Evolutionary conservation across 2,329 filamentous ascomycete species (phyloP).

Genomic region (Exophiala lecanii-corni): DNA sequence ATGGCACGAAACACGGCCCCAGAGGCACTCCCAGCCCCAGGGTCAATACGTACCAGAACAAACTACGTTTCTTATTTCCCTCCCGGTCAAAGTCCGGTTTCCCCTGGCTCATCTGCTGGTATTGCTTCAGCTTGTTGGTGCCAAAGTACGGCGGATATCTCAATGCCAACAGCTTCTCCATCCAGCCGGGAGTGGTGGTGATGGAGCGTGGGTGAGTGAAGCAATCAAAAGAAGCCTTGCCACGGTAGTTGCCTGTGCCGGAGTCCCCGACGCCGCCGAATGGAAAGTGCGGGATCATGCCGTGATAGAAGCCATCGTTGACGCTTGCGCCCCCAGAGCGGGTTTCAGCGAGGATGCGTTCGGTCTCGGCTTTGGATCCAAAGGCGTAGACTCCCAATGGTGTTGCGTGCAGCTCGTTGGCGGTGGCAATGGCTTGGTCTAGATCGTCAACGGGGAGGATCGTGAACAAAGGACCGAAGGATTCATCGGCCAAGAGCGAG

Average conservation of each 20-base stretch:
- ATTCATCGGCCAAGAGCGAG: slow-evolving; percentile 74
- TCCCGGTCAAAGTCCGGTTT: slow-evolving; percentile 59
- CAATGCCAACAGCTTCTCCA: slow-evolving; percentile 53
- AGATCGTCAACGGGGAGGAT: slow-evolving; percentile 72
- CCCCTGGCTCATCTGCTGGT: slow-evolving; percentile 46
- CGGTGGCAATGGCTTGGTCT: slow-evolving; percentile 79
- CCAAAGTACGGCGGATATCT: slow-evolving; percentile 59
- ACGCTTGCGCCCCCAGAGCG: slow-evolving; percentile 63
- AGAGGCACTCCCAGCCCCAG: slow-evolving; percentile 18
- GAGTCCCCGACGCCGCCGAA: slow-evolving; percentile 83
- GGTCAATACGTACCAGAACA: slow-evolving; percentile 24
- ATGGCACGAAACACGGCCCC: slow-evolving; percentile 15
- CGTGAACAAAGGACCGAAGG: slow-evolving; percentile 87
- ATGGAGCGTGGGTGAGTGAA: slow-evolving; percentile 59
- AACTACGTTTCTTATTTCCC: slow-evolving; percentile 35
- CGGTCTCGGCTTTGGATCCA: slow-evolving; percentile 71
- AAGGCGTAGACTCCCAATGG: slow-evolving; percentile 83
- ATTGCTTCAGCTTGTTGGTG: slow-evolving; percentile 47
- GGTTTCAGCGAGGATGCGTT: slow-evolving; percentile 60
- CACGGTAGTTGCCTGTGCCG: slow-evolving; percentile 72
- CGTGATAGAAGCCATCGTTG: slow-evolving; percentile 63
- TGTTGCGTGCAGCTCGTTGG: slow-evolving; percentile 75
- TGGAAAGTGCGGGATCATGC: slow-evolving; percentile 62
- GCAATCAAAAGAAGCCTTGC: slow-evolving; percentile 62
- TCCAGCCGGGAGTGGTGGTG: slow-evolving; percentile 57